Evolutionary conservation across 768 basidiomycete species (phyloP), one percentile per base, ranked within the genome.

Genomic region (Boletus rufocinnamomeus): DNA sequence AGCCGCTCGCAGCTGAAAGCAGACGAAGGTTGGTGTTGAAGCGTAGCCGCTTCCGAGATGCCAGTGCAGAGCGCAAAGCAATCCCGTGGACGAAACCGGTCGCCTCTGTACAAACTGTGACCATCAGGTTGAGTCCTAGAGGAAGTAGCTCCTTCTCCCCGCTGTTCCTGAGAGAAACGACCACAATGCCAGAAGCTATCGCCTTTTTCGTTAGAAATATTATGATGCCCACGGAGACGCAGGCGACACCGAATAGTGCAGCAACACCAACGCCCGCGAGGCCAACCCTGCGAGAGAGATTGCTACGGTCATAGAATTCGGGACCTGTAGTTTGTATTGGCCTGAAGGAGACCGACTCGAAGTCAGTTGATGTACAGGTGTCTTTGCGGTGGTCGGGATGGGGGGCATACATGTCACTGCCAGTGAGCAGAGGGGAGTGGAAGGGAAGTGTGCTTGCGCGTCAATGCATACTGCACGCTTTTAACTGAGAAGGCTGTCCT

Each of bases 11-110:
- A 3, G 72, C 70, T 10, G 67, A 61, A 3, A 72, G 62, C 28
- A 74, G 55, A 32, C 71, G 68, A 27, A 73, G 63, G 55, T 72
- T 72, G 28, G 69, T 67, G 49, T 72, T 72, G 49, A 70, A 74
- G 17, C 23, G 56, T 27, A 73, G 60, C 21, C 59, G 66, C 19
- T 7, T 49, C 25, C 72, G 53, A 6, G 72, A 65, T 6, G 71
- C 58, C 45, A 74, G 58, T 7, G 65, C 65, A 14, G 71, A 65
- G 23, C 72, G 69, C 59, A 72, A 44, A 0, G 71, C 62, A 38
- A 71, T 63, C 44, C 56, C 60, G 21, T 73, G 72, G 13, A 61
- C 63, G 16, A 67, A 65, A 4, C 72, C 73, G 9, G 62, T 73
- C 3, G 72, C 61, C 32, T 73, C 72, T 14, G 69, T 73, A 27